phyloP scores from a whole-genome alignment of 805 yeast genomes.

The Nakazawaea sp. region DNA sequence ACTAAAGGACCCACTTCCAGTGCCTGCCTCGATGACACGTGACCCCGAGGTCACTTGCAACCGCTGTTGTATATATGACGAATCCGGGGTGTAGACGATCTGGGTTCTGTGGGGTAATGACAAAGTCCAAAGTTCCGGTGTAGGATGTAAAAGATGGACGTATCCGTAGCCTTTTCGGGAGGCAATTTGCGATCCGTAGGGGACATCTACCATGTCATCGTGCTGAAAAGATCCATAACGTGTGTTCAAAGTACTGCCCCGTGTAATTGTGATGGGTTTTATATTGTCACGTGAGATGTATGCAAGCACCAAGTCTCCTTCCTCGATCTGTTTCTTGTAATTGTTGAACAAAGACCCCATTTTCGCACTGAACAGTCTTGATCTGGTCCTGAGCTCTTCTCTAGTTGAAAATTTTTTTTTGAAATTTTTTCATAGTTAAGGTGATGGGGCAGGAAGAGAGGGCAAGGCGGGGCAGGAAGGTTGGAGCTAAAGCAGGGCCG shows the following conservation, averaged over 20 bases:
- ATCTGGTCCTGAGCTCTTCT: too few relatives aligned
- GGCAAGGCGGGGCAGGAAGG: too few relatives aligned
- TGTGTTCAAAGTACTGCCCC: conserved; percentile 66
- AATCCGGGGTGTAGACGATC: conserved; percentile 94
- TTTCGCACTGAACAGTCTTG: too few relatives aligned
- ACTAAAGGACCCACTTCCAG: conserved; percentile 94
- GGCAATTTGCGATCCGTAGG: conserved; percentile 81
- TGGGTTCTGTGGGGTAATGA: conserved; percentile 96
- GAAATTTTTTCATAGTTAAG: too few relatives aligned
- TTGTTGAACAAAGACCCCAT: conserved; percentile 38
- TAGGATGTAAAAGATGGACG: conserved; percentile 81
- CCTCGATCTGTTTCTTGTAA: conserved; percentile 64
- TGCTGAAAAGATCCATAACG: conserved; percentile 90
- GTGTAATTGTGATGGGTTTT: conserved; percentile 61
- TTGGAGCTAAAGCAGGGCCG: too few relatives aligned
- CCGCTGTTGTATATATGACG: conserved; percentile 83
- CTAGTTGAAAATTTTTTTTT: too few relatives aligned
- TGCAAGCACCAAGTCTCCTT: conserved; percentile 81
- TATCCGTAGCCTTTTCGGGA: conserved; percentile 70
- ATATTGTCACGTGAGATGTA: conserved; percentile 78
- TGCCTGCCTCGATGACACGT: conserved; percentile 91
- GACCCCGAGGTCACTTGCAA: conserved; percentile 68
- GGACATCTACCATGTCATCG: conserved; percentile 68
- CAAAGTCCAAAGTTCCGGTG: conserved; percentile 95
- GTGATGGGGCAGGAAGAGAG: too few relatives aligned